Evolutionary conservation across 441 rosid genomes (phyloP), one percentile per base, ranked within the genome.

Genomic region (Erodium moschatum): DNA sequence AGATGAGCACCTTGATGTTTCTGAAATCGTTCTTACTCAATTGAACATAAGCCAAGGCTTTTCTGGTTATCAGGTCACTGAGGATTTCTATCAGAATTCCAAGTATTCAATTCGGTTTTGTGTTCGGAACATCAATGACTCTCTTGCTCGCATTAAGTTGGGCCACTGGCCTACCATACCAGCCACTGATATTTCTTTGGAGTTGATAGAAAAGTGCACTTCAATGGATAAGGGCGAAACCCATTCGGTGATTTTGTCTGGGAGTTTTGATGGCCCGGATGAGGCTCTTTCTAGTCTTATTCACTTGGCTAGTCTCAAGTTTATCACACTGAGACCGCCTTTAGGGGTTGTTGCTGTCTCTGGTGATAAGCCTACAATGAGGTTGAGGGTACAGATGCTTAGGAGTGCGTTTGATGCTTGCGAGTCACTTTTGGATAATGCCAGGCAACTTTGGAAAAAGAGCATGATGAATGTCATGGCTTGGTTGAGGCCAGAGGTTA

Each of bases 401-500:
- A 73, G 79, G 75, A 74, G 82, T 58, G 91, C 87, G 61, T 89
- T 94, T 77, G 83, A 87, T 76, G 83, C 86, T 4, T 87, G 97
- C 70, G 93, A 82, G 72, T 91, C 96, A 13, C 86, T 91, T 74
- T 76, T 85, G 29, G 97, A 88, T 68, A 87, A 72, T 69, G 81
- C 79, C 9, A 85, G 94, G 76, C 91, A 88, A 62, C 61, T 82
- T 52, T 94, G 97, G 98, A 89, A 86, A 77, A 91, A 78, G 81
- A 91, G 97, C 79, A 86, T 94, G 92, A 73, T 87, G 77, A 87
- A 88, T 85, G 85, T 86, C 73, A 91, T 94, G 92, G 82, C 89
- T 70, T 94, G 98, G 98, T 67, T 94, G 72, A 84, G 89, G 68
- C 97, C 98, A 10, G 98, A 91, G 82, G 93, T 94, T 29, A 76